Percentiles rank a stretch among this genome's conserved stretches.
Conservation (phyloP, 2,329 filamentous ascomycete genomes). For the Botrytis deweyae region DNA sequence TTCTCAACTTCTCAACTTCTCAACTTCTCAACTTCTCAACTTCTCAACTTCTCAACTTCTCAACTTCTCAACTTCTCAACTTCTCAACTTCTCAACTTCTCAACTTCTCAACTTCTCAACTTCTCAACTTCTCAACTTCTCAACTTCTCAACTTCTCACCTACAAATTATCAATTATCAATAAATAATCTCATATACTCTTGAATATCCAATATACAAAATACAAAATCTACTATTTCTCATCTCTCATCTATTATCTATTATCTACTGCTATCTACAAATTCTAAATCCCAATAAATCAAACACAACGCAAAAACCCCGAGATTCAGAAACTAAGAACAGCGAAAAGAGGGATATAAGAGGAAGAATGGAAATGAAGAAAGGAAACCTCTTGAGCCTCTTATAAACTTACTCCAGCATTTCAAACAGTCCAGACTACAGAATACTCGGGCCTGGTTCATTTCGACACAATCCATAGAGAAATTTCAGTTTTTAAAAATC, state of each 20-base stretch:
- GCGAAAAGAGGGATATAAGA: background rate
- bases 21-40: too few relatives aligned
- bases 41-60: too few relatives aligned
- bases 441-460: background rate
- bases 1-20: too few relatives aligned
- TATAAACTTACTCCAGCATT: background rate
- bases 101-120: too few relatives aligned
- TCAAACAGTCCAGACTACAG: background rate
- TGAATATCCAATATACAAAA: background rate
- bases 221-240: background rate
- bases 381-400: too few relatives aligned
- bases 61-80: too few relatives aligned
- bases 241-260: too few relatives aligned
- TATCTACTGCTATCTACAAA: background rate
- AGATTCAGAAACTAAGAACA: background rate
- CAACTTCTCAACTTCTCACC: too few relatives aligned
- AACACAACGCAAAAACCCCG: background rate
- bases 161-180: too few relatives aligned
- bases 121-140: too few relatives aligned
- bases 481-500: background rate
- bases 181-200: background rate
- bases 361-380: background rate
- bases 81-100: too few relatives aligned
- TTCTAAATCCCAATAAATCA: background rate
- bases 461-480: background rate